Base-by-base conservation (phyloP, 441 rosid genomes). In the Eutrema salsugineum region DNA sequence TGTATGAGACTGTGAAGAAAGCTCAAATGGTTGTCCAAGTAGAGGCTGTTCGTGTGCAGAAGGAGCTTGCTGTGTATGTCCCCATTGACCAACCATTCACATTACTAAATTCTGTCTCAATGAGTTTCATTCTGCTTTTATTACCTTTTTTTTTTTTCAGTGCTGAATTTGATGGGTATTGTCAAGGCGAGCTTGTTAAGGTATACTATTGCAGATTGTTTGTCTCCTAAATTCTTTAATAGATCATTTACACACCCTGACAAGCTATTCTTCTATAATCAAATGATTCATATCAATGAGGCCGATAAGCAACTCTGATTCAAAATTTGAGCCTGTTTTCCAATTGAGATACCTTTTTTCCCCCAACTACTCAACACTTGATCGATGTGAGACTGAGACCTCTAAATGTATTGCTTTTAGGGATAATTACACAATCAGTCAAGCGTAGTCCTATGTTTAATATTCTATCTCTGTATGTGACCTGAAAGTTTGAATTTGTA, bases 21-120 rank as follows among this genome's bases (percentile, higher is more conserved):
- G 97, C 99, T 36, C 96, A 94, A 78, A 90, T 83, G 91, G 97
- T 91, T 54, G 99, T 94, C 75, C 97, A 91, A 81, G 97, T 91
- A 8, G 99, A 91, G 78, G 97, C 97, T 22, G 97, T 94, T 22
- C 82, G 84, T 12, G 96, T 94, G 71, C 97, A 91, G 75, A 94
- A 94, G 70, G 97, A 90, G 81, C 84, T 94, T 50, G 96, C 96
- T 50, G 88, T 17, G 94, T 91, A 87, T 82, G 94, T 66, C 10
- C 2, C 39, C 24, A 38, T 66, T 10, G 19, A 35, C 8, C 12
- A 32, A n/a, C 60, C 40, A 3, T 51, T 27, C 10, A 15, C 22
- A 5, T 39, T 44, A 16, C 54, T 6, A 8, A 57, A 27, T 48
- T 59, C 72, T 47, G 8, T 64, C 30, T 30, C 12, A 17, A 53